Base-by-base conservation (phyloP, 2,329 filamentous ascomycete species). In the Neoarthrinium moseri region DNA sequence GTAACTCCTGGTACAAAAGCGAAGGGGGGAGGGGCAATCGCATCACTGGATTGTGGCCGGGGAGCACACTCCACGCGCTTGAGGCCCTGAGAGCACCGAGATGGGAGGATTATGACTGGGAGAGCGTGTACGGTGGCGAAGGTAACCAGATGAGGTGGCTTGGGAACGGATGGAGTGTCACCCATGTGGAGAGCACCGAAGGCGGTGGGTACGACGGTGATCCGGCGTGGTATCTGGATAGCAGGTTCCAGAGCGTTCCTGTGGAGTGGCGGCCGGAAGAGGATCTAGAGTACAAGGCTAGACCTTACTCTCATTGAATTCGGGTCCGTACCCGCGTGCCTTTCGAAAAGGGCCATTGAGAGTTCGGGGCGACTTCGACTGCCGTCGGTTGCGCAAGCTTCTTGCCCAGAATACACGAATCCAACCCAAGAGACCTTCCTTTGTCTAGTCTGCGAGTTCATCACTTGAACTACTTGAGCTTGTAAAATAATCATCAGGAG, bases 1-100 rank as follows among this genome's bases (percentile, higher is more conserved):
- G 77, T 58, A 70, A 69, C 48, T 75, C 71, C 43, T 81, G 77
- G 77, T 81, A 81, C 56, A 74, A 75, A 56, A 66, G 68, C 24
- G 65, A 69, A 8, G 65, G 65, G 17, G 70, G 67, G 20, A 57
- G 54, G 8, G 69, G 68, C 5, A 55, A 68, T 42, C 60, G 63
- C 44, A 62, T 74, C 40, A 63, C 65, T 17, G 71, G 67, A 2
- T 56, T 74, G 23, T 75, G 72, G 71, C 71, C 71, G 0, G 72
- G 72, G 4, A 70, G 66, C 22, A 68, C 67, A 12, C 61, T 72
- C 42, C 72, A 75, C 36, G 67, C 67, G 7, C 52, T 73, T 4
- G 71, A 74, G 57, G 59, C 66, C 10, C 52, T 74, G 49, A 56
- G 67, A 18, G 57, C 66, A 18, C 69, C 70, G 24, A 60, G 72